phyloP scores from a whole-genome alignment of 768 basidiomycete species.

The Lactarius sanguifluus region DNA sequence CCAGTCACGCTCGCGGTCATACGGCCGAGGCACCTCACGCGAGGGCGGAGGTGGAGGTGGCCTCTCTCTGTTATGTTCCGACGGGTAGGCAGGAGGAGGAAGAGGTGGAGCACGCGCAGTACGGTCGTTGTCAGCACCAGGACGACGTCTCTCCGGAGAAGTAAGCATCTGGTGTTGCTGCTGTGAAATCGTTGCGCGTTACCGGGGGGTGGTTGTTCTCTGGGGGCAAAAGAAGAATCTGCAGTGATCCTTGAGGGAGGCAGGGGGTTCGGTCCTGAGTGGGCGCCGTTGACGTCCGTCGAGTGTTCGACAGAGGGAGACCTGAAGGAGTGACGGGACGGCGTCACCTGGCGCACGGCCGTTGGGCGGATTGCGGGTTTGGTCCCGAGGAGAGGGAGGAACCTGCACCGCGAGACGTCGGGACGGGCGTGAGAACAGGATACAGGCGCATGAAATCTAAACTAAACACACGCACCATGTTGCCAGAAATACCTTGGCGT shows the following conservation, averaged over 20 bases:
- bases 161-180: constrained; percentile 5
- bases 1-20: constrained; percentile 38
- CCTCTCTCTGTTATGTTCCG: constrained; percentile 28
- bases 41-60: constrained; percentile 29
- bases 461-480: neutral
- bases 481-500: constrained; percentile 3
- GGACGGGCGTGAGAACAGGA: neutral
- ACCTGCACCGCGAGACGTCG: neutral
- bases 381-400: constrained; percentile 10
- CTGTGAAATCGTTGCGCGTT: neutral
- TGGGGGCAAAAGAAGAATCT: neutral
- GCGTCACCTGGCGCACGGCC: neutral
- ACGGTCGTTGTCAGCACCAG: constrained; percentile 27
- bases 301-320: constrained; percentile 4
- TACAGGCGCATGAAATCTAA: neutral
- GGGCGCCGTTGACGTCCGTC: neutral
- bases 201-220: neutral
- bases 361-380: neutral
- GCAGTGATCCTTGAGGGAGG: neutral
- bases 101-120: constrained; percentile 22
- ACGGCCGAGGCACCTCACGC: constrained; percentile 35
- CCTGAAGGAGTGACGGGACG: constrained; percentile 4
- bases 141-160: constrained; percentile 19
- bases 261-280: neutral
- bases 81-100: constrained; percentile 31